These are phyloP conservation scores for Clarireedia monteithiana DNA, from an alignment of 2,329 filamentous ascomycete species.

Conservation along the genomic window DNA sequence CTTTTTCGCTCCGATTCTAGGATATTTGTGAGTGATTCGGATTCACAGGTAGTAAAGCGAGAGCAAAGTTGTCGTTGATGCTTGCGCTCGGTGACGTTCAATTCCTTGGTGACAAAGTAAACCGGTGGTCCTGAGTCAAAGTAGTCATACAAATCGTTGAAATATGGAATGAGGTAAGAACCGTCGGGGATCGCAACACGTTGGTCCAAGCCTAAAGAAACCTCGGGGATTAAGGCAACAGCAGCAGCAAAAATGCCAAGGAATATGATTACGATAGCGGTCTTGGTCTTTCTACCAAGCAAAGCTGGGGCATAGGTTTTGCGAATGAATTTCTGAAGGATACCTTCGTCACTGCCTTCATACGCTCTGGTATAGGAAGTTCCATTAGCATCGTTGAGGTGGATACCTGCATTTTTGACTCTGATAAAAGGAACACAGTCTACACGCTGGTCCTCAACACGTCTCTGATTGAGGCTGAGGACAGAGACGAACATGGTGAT, in stretches of 20 bases:
- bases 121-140: conserved; percentile 88
- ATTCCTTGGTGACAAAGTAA: conserved; percentile 82
- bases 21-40: conserved; percentile 77
- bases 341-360: conserved; percentile 68
- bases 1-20: conserved; percentile 92
- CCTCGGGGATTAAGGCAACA: conserved; percentile 73
- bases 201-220: conserved; percentile 86
- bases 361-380: conserved; percentile 33
- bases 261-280: conserved; percentile 70
- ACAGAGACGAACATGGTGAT: conserved; percentile 96
- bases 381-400: conserved; percentile 55
- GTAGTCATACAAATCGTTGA: conserved; percentile 91
- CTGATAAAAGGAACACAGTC: conserved; percentile 90
- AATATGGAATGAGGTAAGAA: conserved; percentile 93
- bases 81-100: conserved; percentile 67
- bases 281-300: conserved; percentile 73
- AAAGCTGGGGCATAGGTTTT: conserved; percentile 80
- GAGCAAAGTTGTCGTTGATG: conserved; percentile 86
- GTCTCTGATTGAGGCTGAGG: conserved; percentile 79
- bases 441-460: conserved; percentile 80
- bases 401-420: conserved; percentile 64
- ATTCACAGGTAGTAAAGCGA: conserved; percentile 81
- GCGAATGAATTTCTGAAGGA: conserved; percentile 80
- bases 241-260: conserved; percentile 80
- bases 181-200: conserved; percentile 88